Conservation (phyloP, 31 red algal genomes). For the Endocladia muricata region DNA sequence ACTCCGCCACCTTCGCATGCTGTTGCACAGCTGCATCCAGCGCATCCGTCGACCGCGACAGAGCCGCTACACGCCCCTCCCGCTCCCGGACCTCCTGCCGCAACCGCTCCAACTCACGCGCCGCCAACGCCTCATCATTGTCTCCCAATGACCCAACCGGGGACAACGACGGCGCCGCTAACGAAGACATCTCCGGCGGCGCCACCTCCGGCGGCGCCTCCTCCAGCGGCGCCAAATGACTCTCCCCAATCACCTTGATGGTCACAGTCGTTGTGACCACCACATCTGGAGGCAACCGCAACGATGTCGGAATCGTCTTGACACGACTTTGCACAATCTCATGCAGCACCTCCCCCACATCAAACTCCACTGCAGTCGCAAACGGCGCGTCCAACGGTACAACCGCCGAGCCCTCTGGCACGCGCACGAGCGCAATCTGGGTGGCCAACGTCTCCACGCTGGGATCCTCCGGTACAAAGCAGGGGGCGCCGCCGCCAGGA, state of each 20-base stretch:
- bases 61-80: neutral
- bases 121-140: conserved; percentile 38
- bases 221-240: conserved; percentile 22
- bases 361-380: conserved; percentile 21
- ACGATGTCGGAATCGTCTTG: conserved; percentile 15
- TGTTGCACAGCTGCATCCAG: neutral
- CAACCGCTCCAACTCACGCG: conserved; percentile 21
- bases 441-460: no score
- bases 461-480: conserved; percentile 23
- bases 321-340: conserved; percentile 3
- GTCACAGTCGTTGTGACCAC: conserved; percentile 15
- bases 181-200: neutral
- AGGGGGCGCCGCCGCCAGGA: neutral
- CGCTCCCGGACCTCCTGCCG: conserved; percentile 2
- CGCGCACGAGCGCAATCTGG: no score
- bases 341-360: conserved; percentile 40
- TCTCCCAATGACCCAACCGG: no score
- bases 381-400: no score
- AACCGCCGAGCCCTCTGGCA: no score
- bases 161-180: no score
- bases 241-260: conserved; percentile 56
- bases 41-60: neutral
- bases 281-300: conserved; percentile 18
- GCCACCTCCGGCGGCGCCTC: neutral
- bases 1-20: neutral